Percentiles rank a stretch among this genome's conserved stretches.
These are phyloP conservation scores for Verticillium zaregamsianum DNA, from an alignment of 2,329 filamentous ascomycete genomes.

Conservation along the genomic window DNA sequence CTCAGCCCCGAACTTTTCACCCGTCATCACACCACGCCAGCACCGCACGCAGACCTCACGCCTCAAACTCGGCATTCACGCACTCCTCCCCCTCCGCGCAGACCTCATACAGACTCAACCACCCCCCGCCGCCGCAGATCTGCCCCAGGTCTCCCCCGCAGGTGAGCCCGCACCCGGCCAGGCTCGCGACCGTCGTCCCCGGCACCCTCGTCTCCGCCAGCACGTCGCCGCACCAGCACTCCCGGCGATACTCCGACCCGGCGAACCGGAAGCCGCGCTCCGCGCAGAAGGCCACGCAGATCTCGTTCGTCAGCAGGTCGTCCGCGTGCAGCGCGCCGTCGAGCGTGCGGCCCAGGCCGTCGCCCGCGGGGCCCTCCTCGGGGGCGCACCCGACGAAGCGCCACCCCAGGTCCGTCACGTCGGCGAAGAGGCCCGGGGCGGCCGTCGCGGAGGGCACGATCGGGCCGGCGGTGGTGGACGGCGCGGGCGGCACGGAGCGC, in stretches of 20 bases:
- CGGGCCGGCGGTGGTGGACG: neutral
- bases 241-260: constrained; percentile 29
- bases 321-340: constrained; percentile 4
- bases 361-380: constrained; percentile 17
- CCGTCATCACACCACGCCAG: neutral
- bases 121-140: constrained; percentile 24
- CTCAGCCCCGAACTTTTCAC: too few relatives aligned
- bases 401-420: constrained; percentile 18
- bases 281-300: constrained; percentile 9
- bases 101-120: constrained; percentile 25
- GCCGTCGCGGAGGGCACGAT: constrained; percentile 4
- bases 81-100: constrained; percentile 14
- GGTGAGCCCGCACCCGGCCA: constrained; percentile 24
- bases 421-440: constrained; percentile 10
- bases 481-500: neutral
- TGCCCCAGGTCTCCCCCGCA: constrained; percentile 27
- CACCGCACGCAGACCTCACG: neutral
- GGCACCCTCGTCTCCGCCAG: constrained; percentile 20
- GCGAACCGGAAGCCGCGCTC: constrained; percentile 19
- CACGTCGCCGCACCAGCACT: constrained; percentile 30
- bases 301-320: constrained; percentile 6
- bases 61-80: constrained; percentile 16
- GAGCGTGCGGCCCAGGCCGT: constrained; percentile 19
- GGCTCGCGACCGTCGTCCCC: constrained; percentile 12
- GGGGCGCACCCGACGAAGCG: constrained; percentile 21